Percentiles rank a stretch among this genome's conserved stretches.
Conservation (phyloP, 352 stramenopile species). For the Blastocystis sp. region DNA sequence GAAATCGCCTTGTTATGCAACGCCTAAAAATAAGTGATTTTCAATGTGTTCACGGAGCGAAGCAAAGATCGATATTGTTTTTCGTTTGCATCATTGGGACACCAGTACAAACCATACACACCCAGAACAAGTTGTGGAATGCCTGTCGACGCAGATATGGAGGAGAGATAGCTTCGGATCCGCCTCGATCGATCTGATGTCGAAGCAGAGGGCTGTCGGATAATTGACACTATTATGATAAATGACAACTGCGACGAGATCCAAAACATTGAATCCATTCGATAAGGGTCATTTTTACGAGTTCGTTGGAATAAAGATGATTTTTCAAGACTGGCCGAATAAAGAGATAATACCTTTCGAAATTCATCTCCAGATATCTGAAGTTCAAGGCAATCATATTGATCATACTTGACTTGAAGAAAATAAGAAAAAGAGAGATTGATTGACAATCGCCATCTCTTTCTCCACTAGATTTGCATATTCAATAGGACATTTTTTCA, state of each 20-base stretch:
- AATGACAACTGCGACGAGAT: background rate
- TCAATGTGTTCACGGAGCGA: background rate
- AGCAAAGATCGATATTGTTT: background rate
- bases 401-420: background rate
- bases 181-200: too few relatives aligned
- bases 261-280: background rate
- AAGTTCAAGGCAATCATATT: too few relatives aligned
- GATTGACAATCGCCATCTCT: background rate
- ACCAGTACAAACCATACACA: background rate
- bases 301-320: background rate
- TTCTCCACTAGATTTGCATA: background rate
- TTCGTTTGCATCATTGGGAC: background rate
- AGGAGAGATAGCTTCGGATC: too few relatives aligned
- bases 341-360: too few relatives aligned
- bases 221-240: background rate
- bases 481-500: background rate
- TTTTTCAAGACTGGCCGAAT: too few relatives aligned
- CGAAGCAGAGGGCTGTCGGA: background rate
- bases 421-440: slow-evolving; percentile 31
- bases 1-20: background rate
- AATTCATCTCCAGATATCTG: too few relatives aligned
- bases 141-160: too few relatives aligned
- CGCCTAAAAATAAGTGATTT: background rate
- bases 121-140: background rate
- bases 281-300: background rate